phyloP scores from a whole-genome alignment of 768 basidiomycete genomes.

The Leccinum uliginosum region DNA sequence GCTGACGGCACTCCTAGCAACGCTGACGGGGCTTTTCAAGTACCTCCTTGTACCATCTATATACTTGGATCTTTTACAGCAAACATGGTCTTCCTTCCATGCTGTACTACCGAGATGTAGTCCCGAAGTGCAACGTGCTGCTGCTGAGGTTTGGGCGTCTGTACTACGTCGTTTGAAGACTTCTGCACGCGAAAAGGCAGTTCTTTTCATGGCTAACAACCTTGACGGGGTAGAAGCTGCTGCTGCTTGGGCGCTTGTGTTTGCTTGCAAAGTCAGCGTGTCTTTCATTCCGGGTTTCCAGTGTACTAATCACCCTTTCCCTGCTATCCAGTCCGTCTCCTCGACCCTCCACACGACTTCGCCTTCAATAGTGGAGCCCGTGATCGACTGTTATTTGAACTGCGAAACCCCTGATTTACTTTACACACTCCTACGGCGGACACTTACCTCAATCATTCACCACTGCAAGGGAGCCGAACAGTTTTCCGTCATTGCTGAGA shows the following conservation, averaged over 20 bases:
- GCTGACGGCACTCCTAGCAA: slow-evolving; percentile 61
- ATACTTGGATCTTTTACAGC: slow-evolving; percentile 46
- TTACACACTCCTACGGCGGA: slow-evolving; percentile 59
- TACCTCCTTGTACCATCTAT: slow-evolving; percentile 65
- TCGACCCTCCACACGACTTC: slow-evolving; percentile 79
- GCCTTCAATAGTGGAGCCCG: slow-evolving; percentile 51
- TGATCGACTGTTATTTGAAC: slow-evolving; percentile 54
- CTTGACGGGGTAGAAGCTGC: slow-evolving; percentile 54
- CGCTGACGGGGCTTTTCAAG: slow-evolving; percentile 66
- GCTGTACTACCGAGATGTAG: slow-evolving; percentile 53
- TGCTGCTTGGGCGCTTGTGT: slow-evolving; percentile 70
- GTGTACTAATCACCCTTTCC: background rate
- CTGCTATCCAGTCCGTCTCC: slow-evolving; percentile 59
- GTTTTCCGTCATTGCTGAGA: slow-evolving; percentile 53
- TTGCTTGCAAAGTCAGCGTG: slow-evolving; percentile 65
- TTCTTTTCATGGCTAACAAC: slow-evolving; percentile 50
- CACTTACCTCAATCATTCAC: slow-evolving; percentile 77
- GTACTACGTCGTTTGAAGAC: slow-evolving; percentile 69
- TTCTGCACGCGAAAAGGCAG: slow-evolving; percentile 50
- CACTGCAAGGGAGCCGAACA: slow-evolving; percentile 71
- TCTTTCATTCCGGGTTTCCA: slow-evolving; percentile 5
- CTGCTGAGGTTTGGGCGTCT: slow-evolving; percentile 86
- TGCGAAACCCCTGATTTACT: slow-evolving; percentile 38
- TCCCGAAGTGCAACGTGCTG: slow-evolving; percentile 68
- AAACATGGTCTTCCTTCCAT: slow-evolving; percentile 57